Percentiles rank a stretch among this genome's conserved stretches.
Evolutionary conservation across 345 rosid genomes (phyloP).

Genomic region (Trapa incisa): DNA sequence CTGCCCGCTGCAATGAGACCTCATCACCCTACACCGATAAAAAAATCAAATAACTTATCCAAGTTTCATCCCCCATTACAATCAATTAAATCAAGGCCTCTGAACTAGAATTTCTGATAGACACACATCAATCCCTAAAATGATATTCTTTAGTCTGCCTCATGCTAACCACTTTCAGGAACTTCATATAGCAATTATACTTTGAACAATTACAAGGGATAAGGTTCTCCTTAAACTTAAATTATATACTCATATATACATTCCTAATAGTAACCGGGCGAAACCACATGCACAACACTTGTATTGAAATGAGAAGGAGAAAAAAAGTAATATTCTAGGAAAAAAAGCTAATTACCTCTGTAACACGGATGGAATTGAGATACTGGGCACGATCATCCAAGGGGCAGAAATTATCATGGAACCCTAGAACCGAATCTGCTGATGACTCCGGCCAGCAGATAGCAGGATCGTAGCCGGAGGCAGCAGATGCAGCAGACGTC

Average conservation of each 20-base stretch:
- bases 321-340: not conserved
- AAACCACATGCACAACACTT: not conserved
- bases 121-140: not conserved
- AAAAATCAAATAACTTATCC: slow-evolving; percentile 7
- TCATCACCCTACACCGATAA: slow-evolving; percentile 63
- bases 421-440: slow-evolving; percentile 38
- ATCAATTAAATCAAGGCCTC: not conserved
- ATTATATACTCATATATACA: not conserved
- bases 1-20: slow-evolving; percentile 49
- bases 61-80: not conserved
- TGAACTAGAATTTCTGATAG: not conserved
- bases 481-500: slow-evolving; percentile 16
- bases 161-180: not conserved
- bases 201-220: not conserved
- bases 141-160: not conserved
- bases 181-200: not conserved
- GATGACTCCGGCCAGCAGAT: slow-evolving; percentile 31
- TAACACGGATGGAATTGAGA: slow-evolving; percentile 29
- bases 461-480: slow-evolving; percentile 5
- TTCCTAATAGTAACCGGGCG: not conserved
- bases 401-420: slow-evolving; percentile 32
- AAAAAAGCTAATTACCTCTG: slow-evolving; percentile 32
- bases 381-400: slow-evolving; percentile 19
- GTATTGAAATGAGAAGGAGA: not conserved
- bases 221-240: not conserved